A percentile compares a stretch with the other conserved stretches of the same genome.
Conservation (phyloP, 192 early-diverging fungal genomes). For the Mortierella claussenii region DNA sequence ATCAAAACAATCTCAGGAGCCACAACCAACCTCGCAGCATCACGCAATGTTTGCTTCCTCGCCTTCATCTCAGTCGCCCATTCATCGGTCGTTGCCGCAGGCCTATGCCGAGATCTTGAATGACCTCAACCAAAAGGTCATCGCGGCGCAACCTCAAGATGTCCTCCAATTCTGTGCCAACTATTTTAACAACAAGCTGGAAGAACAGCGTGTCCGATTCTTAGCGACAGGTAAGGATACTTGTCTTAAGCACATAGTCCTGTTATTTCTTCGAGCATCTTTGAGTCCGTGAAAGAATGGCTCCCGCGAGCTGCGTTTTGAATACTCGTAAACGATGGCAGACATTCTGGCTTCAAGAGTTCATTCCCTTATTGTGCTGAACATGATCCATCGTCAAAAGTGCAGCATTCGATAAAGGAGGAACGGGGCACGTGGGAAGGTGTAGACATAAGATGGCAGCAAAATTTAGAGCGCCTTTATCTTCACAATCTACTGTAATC, state of each 20-base stretch:
- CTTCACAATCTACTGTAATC: too few relatives aligned
- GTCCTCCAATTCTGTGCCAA: conserved; percentile 93
- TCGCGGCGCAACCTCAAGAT: conserved; percentile 83
- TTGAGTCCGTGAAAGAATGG: too few relatives aligned
- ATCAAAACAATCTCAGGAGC: not conserved
- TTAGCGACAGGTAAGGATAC: conserved; percentile 40
- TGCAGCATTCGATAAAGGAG: too few relatives aligned
- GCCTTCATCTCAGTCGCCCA: conserved; percentile 48
- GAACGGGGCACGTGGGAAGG: conserved; percentile 3
- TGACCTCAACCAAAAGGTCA: conserved; percentile 85
- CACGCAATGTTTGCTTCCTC: conserved; percentile 47
- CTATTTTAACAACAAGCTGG: conserved; percentile 89
- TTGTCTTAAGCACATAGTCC: not conserved
- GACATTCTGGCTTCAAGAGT: too few relatives aligned
- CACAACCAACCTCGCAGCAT: not conserved
- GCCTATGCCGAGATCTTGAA: conserved; percentile 74
- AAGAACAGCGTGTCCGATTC: conserved; percentile 74
- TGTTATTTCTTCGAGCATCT: too few relatives aligned
- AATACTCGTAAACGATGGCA: too few relatives aligned
- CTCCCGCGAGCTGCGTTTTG: too few relatives aligned
- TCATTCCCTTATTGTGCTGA: too few relatives aligned
- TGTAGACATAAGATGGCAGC: conserved; percentile 2
- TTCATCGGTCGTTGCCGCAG: conserved; percentile 49
- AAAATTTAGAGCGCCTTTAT: too few relatives aligned
- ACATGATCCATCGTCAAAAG: too few relatives aligned